Evolutionary conservation across 441 rosid species (phyloP).

Genomic region (Rhodomyrtus psidioides): DNA sequence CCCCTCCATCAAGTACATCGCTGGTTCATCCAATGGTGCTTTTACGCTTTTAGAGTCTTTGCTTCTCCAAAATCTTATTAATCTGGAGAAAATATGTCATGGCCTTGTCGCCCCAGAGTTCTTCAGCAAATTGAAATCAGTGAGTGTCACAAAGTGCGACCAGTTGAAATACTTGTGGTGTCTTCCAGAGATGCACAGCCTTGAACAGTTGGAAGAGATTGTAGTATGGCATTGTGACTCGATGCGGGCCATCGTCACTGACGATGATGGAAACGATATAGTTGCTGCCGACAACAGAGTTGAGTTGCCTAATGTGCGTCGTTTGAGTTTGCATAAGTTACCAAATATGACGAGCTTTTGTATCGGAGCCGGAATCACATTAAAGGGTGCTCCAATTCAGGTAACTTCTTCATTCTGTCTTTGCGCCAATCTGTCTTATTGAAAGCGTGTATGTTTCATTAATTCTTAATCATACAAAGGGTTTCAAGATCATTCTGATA

Average conservation of each 20-base stretch:
- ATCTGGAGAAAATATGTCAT: no score
- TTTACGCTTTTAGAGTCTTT: neutral
- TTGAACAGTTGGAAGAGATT: neutral
- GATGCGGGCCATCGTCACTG: neutral
- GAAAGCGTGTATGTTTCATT: no score
- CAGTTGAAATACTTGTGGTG: neutral
- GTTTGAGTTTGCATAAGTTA: rapidly evolving
- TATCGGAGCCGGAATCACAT: neutral
- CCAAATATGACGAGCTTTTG: neutral
- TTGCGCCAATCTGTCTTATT: no score
- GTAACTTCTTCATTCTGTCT: neutral
- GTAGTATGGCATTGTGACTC: rapidly evolving
- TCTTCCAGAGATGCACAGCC: neutral
- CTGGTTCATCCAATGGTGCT: neutral
- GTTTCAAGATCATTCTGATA: no score
- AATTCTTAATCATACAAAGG: no score
- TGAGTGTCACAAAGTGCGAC: rapidly evolving
- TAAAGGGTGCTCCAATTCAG: neutral
- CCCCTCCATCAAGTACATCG: neutral
- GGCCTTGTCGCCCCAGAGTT: no score
- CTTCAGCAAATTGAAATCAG: neutral
- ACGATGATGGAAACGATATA: neutral
- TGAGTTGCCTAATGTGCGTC: neutral
- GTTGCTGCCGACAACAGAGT: neutral
- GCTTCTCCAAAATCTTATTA: neutral